These are phyloP conservation scores for Byssoonygena ceratinophila DNA, from an alignment of 2,329 filamentous ascomycete species.

Conservation along the genomic window DNA sequence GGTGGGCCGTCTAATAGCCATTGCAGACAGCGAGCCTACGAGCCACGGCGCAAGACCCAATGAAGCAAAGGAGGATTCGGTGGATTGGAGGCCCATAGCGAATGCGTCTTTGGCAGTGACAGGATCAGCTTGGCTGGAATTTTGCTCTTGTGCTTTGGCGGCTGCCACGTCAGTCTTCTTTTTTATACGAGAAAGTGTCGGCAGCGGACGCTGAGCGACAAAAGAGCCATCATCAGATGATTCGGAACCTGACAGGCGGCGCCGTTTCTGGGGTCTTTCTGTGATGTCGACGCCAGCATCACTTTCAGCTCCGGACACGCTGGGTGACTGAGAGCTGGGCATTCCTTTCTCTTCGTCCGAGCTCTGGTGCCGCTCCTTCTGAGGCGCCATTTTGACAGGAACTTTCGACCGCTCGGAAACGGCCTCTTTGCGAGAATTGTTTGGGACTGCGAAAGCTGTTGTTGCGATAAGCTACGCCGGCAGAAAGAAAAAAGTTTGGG, in stretches of 20 bases:
- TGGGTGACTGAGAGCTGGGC: not conserved
- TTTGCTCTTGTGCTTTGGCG: constrained; percentile 5
- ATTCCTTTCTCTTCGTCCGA: not conserved
- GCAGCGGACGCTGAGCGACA: constrained; percentile 21
- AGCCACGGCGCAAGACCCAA: constrained; percentile 77
- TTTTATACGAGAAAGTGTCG: constrained; percentile 34
- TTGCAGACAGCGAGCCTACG: constrained; percentile 60
- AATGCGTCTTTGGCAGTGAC: constrained; percentile 33
- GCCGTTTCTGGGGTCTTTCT: constrained; percentile 30
- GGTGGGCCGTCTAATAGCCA: constrained; percentile 80
- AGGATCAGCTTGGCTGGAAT: constrained; percentile 25
- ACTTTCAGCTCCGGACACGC: not conserved
- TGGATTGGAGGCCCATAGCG: constrained; percentile 35
- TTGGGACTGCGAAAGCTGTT: too few relatives aligned
- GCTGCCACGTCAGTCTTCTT: constrained; percentile 25
- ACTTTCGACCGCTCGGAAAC: not conserved
- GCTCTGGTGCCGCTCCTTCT: not conserved
- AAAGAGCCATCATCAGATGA: constrained; percentile 29
- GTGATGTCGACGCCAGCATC: not conserved
- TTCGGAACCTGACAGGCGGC: constrained; percentile 28
- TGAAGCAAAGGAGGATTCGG: constrained; percentile 50
- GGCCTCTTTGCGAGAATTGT: too few relatives aligned
- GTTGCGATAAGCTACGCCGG: not conserved
- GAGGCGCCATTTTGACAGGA: not conserved
- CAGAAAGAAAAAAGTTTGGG: constrained; percentile 6